A percentile compares a stretch with the other conserved stretches of the same genome.
Conservation (phyloP, 306 rosid genomes). For the Cucurbita argyrosperma region DNA sequence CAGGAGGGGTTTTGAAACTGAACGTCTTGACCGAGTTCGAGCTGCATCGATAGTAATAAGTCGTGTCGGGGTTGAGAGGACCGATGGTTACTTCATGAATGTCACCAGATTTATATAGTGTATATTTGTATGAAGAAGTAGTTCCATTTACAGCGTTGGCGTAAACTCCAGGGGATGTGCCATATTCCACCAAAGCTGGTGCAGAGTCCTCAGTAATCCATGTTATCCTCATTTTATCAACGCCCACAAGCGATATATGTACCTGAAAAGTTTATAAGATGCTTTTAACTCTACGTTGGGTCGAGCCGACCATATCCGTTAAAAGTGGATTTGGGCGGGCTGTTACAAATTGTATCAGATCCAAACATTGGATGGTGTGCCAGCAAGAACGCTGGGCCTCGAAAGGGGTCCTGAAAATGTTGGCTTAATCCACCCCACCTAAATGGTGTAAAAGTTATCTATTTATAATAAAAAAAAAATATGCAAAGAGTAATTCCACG, state of each 20-base stretch:
- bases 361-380: too few species aligned
- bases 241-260: slow-evolving; percentile 61
- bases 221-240: slow-evolving; percentile 49
- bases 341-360: too few species aligned
- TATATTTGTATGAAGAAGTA: slow-evolving; percentile 26
- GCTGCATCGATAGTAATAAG: slow-evolving; percentile 57
- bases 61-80: slow-evolving; percentile 35
- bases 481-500: too few species aligned
- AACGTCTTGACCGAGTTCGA: slow-evolving; percentile 16
- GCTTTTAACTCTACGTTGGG: background rate
- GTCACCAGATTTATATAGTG: slow-evolving; percentile 27
- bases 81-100: slow-evolving; percentile 61
- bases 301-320: too few species aligned
- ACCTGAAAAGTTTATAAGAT: slow-evolving; percentile 28
- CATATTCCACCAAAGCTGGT: slow-evolving; percentile 29
- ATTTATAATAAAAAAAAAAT: too few species aligned
- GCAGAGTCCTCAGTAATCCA: slow-evolving; percentile 46
- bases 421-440: too few species aligned
- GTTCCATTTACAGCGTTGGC: slow-evolving; percentile 22
- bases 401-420: too few species aligned
- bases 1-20: slow-evolving; percentile 54
- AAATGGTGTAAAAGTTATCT: too few species aligned
- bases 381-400: too few species aligned
- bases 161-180: slow-evolving; percentile 31
- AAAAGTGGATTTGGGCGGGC: too few species aligned